Base-by-base conservation (phyloP, 2,329 filamentous ascomycete species). In the Colletotrichum sp. region DNA sequence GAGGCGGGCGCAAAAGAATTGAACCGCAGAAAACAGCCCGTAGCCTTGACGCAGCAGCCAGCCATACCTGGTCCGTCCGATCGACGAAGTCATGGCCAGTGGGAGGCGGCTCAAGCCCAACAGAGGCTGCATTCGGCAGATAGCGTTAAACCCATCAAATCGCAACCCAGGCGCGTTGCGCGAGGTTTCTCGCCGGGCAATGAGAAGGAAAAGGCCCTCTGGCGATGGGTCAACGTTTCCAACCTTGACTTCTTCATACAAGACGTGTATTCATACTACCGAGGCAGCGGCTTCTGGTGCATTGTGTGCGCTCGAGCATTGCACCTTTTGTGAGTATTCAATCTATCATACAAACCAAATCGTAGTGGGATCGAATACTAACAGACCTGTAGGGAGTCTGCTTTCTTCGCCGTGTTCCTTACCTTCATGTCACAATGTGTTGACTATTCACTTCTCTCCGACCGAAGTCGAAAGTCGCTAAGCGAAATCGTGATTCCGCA, bases 171-270 rank as follows among this genome's bases (percentile, higher is more conserved):
- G 78, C 78, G 83, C 29, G n/a, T 84, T 52, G 49, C 79, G 79
- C 75, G 80, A 81, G 77, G 80, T 61, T 72, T 80, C 19, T 72
- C 84, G 25, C 78, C 82, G 2, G 85, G 84, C 12, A 85, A 82
- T 69, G 86, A 86, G 15, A 92, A 92, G 83, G 94, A 96, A 82
- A 94, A 93, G 83, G 96, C 96, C 5, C 92, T 98, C 87, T 98
- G 95, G 93, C 91, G 95, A 85, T 98, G 96, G 95, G 95, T 95
- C 71, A 98, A 98, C 81, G 95, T 97, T 73, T 92, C 95, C 49
- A 97, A 98, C 81, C 88, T 98, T 69, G 96, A 98, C 84, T 93
- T 92, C 80, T 98, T 98, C 83, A 92, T 98, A 82, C 91, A 92
- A 71, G 94, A 92, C 77, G 95, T 98, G 5, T 98, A 98, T 83